These are phyloP conservation scores for Scenedesmus sp. DNA, from an alignment of 163 green algal species.

Conservation along the genomic window DNA sequence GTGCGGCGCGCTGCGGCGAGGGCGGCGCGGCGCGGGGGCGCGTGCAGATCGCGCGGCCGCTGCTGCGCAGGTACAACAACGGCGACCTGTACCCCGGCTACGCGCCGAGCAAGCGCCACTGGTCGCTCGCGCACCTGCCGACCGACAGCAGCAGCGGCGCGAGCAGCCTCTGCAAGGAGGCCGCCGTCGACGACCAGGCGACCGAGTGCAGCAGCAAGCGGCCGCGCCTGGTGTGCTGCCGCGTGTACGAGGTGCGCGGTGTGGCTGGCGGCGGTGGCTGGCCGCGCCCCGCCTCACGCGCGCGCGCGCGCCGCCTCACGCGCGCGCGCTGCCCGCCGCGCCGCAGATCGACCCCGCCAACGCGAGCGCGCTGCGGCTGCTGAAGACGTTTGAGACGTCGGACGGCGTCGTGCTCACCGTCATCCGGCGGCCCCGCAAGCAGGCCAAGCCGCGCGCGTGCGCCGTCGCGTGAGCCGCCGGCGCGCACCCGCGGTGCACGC, in stretches of 20 bases:
- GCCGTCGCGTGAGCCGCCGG: not conserved
- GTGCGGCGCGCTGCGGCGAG: not conserved
- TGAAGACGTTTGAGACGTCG: constrained; percentile 11
- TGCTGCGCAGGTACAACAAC: not conserved
- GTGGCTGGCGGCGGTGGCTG: not conserved
- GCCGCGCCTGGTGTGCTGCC: not conserved
- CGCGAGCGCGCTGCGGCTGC: not conserved
- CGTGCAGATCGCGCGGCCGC: not conserved
- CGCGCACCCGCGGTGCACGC: too few species aligned
- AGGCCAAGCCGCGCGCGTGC: constrained; percentile 1
- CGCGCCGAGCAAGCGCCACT: too few species aligned
- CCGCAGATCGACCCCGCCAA: constrained; percentile 5
- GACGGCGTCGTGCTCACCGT: constrained; percentile 11
- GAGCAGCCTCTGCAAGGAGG: constrained; percentile 6
- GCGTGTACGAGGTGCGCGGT: constrained; percentile 6
- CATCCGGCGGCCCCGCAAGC: not conserved
- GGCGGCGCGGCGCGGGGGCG: not conserved
- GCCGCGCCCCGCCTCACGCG: not conserved
- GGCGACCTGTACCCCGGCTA: too few species aligned
- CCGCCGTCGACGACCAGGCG: not conserved
- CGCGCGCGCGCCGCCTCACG: not conserved
- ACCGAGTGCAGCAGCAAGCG: not conserved
- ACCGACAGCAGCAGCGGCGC: constrained; percentile 6
- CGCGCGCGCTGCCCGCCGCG: not conserved
- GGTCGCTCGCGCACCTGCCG: too few species aligned